Percentiles rank a stretch among this genome's conserved stretches.
Conservation (phyloP, 2,329 filamentous ascomycete genomes). For the Fusarium sp. region DNA sequence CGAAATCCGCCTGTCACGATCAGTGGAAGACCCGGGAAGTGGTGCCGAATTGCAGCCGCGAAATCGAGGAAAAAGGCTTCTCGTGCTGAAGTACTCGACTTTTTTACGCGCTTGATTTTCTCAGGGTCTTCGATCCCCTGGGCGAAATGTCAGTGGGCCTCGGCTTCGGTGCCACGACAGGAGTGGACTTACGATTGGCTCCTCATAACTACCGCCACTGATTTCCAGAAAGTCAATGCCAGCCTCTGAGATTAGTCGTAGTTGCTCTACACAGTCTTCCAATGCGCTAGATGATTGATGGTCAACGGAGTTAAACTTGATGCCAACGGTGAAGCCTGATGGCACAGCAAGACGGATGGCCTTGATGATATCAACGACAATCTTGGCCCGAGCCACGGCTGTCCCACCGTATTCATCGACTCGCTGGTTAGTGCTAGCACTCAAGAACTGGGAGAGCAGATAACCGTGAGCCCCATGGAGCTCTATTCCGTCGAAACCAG, state of each 20-base stretch:
- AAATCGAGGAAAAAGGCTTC: conserved; percentile 10
- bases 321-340: not conserved
- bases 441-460: not conserved
- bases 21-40: not conserved
- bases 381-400: not conserved
- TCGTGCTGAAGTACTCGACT: not conserved
- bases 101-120: not conserved
- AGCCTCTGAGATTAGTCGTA: not conserved
- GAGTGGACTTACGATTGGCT: not conserved
- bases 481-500: conserved; percentile 1
- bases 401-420: not conserved
- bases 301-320: conserved; percentile 7
- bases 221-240: not conserved
- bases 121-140: not conserved
- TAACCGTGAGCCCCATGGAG: conserved; percentile 7
- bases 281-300: not conserved
- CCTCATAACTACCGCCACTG: conserved; percentile 5
- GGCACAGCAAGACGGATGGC: not conserved
- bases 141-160: too few relatives aligned
- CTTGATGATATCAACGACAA: conserved; percentile 1
- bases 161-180: too few relatives aligned
- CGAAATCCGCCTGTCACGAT: conserved; percentile 6
- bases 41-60: not conserved
- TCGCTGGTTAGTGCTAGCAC: not conserved
- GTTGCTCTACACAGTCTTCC: not conserved